A percentile compares a stretch with the other conserved stretches of the same genome.
Conservation (phyloP, 1,139 yeast genomes). For the Wickerhamomyces sp. region DNA sequence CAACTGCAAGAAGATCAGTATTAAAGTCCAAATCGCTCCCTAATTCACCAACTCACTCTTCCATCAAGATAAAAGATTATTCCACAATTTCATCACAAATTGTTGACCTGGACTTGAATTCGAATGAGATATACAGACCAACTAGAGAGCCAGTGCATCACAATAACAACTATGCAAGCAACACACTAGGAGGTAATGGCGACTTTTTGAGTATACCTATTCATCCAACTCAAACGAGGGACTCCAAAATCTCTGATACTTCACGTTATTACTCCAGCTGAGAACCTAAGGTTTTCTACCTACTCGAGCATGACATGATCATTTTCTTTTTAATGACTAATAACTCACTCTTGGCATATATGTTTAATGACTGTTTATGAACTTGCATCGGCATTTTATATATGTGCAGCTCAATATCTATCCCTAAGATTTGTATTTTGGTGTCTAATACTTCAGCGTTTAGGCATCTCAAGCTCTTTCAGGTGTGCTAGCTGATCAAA, state of each 20-base stretch:
- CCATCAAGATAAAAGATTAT: background rate
- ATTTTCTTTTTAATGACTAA: background rate
- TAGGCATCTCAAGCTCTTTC: too few relatives aligned
- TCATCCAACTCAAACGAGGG: conserved; percentile 2
- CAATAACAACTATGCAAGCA: background rate
- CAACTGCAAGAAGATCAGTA: background rate
- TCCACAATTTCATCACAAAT: background rate
- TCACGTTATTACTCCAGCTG: background rate
- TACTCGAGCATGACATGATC: background rate
- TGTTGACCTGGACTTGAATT: background rate
- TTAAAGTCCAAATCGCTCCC: too few relatives aligned
- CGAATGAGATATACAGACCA: conserved; percentile 4
- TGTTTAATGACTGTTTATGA: background rate
- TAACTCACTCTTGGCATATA: too few relatives aligned
- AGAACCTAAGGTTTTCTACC: too few relatives aligned
- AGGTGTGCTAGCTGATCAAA: too few relatives aligned
- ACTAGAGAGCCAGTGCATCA: conserved; percentile 2
- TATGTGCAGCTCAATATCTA: too few relatives aligned
- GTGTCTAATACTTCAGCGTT: too few relatives aligned
- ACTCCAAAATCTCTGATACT: conserved; percentile 4
- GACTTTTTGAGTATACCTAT: conserved; percentile 9
- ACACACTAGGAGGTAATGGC: conserved; percentile 5
- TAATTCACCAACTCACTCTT: too few relatives aligned
- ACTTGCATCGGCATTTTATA: background rate
- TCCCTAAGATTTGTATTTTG: too few relatives aligned